Base-by-base conservation (phyloP, 2,329 filamentous ascomycete species). In the Plenodomus tracheiphilus region DNA sequence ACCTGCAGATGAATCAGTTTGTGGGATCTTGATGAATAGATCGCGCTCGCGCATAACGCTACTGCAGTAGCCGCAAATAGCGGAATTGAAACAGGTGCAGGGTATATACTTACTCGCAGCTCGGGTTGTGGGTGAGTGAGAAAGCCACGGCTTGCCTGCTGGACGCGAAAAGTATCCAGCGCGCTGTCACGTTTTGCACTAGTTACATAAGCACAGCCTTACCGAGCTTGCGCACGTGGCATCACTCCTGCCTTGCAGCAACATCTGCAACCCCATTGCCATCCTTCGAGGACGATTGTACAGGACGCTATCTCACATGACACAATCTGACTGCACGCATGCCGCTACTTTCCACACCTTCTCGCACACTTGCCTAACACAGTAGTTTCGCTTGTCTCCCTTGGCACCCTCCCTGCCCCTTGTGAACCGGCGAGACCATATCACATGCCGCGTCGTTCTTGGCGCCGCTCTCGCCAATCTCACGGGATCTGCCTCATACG, bases 21-120 rank as follows among this genome's bases (percentile, higher is more conserved):
- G 28, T 4, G 11, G 13, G 15, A 32, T 15, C 13, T 15, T 32
- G 6, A 8, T 15, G 11, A 32, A 32, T 32, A 15, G 4, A 4
- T 15, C 15, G 28, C 28, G 28, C 28, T 10, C 4, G 28, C 28
- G 11, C 9, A 32, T 7, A 15, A 11, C 4, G 28, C 13, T 6
- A 32, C n/a, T 32, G 4, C 4, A 15, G 28, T 15, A 11, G 4
- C 15, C 6, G 13, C 13, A 11, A 11, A 15, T 15, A 32, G 28
- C 4, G 28, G 13, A 8, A 32, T 11, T 15, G 6, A 15, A 8
- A 4, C 15, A 11, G 6, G 28, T 11, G 28, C 28, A 32, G 6
- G 8, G 9, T 21, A n/a, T 19, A 22, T 30, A 62, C 62, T 48
- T 63, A 66, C 62, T 61, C 56, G 62, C 55, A 58, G 60, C 58